Conservation (phyloP, 2,329 filamentous ascomycete genomes). For the Arthroderma sp. region DNA sequence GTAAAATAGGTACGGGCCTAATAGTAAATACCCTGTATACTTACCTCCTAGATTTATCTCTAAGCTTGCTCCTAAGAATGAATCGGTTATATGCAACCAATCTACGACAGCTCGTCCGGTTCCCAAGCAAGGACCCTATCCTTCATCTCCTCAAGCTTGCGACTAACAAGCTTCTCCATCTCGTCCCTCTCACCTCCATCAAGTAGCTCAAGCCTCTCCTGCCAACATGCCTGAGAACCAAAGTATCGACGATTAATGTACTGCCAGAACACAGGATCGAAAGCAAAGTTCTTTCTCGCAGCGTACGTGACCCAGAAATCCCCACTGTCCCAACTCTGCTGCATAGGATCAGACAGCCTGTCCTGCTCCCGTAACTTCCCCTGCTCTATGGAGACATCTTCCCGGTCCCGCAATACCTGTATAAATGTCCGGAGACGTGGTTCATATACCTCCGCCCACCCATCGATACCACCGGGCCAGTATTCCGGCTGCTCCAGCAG, state of each 20-base stretch:
- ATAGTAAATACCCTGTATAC: too few relatives aligned
- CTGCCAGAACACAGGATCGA: slow-evolving; percentile 20
- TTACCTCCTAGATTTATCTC: too few relatives aligned
- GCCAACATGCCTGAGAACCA: slow-evolving; percentile 11
- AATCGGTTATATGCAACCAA: not conserved
- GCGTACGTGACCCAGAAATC: slow-evolving; percentile 17
- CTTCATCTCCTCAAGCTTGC: slow-evolving; percentile 13
- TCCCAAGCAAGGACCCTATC: not conserved
- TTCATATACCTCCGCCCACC: slow-evolving; percentile 12
- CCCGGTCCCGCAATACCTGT: slow-evolving; percentile 11
- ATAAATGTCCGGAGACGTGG: slow-evolving; percentile 14
- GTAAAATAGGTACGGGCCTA: too few relatives aligned
- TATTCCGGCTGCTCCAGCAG: slow-evolving; percentile 20
- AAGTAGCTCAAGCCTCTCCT: slow-evolving; percentile 15
- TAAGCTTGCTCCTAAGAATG: too few relatives aligned
- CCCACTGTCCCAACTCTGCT: slow-evolving; percentile 16
- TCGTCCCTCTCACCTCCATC: slow-evolving; percentile 14
- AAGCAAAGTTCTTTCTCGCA: slow-evolving; percentile 17
- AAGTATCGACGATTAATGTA: slow-evolving; percentile 20
- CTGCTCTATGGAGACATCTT: slow-evolving; percentile 10
- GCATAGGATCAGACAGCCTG: slow-evolving; percentile 16
- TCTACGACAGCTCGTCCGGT: not conserved
- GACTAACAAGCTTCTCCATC: slow-evolving; percentile 15
- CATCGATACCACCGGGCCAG: slow-evolving; percentile 13
- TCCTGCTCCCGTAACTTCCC: slow-evolving; percentile 9